A percentile compares a stretch with the other conserved stretches of the same genome.
Conservation (phyloP, 1,139 yeast genomes). For the Suhomyces bolitotheri region DNA sequence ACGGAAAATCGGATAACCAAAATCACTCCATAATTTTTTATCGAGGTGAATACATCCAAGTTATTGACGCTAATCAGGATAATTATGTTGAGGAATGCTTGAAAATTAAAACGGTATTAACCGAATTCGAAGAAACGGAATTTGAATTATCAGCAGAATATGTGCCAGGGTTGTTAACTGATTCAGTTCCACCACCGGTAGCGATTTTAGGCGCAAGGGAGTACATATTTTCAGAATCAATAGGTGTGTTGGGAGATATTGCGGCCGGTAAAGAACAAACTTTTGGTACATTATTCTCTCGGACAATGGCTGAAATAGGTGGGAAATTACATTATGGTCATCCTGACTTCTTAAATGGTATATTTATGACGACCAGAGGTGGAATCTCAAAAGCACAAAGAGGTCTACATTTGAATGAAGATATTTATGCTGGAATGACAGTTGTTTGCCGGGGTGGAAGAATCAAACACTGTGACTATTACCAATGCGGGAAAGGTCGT, state of each 20-base stretch:
- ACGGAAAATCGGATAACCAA: conserved; percentile 59
- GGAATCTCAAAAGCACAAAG: conserved; percentile 89
- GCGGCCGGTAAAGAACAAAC: conserved; percentile 96
- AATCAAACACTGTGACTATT: conserved; percentile 84
- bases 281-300: conserved; percentile 84
- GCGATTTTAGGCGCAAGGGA: conserved; percentile 90
- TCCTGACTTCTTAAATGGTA: conserved; percentile 82
- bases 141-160: background rate
- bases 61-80: conserved; percentile 59
- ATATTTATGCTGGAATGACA: conserved; percentile 88
- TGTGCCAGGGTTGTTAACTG: conserved; percentile 13
- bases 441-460: conserved; percentile 81
- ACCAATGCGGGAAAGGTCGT: conserved; percentile 90
- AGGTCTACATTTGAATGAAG: conserved; percentile 84
- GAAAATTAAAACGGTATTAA: conserved; percentile 50
- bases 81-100: conserved; percentile 57
- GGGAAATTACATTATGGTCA: conserved; percentile 91
- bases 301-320: conserved; percentile 83
- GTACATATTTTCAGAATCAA: conserved; percentile 81
- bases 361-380: conserved; percentile 88
- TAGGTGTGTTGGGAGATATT: conserved; percentile 84
- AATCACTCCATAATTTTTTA: conserved; percentile 51
- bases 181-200: conserved; percentile 54
- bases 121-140: conserved; percentile 49
- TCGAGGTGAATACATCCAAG: conserved; percentile 55